Evolutionary conservation across 257 asterid species (phyloP).

Genomic region (Thymus mandschuricus): DNA sequence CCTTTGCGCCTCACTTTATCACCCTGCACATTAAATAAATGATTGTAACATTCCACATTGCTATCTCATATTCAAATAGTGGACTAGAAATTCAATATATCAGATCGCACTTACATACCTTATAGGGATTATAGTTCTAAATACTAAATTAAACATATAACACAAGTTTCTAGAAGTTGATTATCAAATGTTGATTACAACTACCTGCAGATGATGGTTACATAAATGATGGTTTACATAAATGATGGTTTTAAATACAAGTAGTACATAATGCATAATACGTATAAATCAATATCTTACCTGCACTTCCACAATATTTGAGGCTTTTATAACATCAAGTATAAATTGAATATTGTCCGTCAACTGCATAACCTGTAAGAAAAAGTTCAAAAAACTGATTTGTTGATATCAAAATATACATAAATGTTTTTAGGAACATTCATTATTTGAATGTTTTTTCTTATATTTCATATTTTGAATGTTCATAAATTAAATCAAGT

Average conservation of each 20-base stretch:
- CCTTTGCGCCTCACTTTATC: conserved; percentile 62
- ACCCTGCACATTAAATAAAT: conserved; percentile 45
- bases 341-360: conserved; percentile 68
- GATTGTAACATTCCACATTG: neutral
- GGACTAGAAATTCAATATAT: neutral
- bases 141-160: neutral
- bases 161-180: neutral
- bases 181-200: neutral
- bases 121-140: neutral
- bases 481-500: too few relatives aligned
- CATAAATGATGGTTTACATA: neutral
- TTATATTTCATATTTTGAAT: too few relatives aligned
- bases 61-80: neutral
- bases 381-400: too few relatives aligned
- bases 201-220: neutral
- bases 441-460: too few relatives aligned
- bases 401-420: too few relatives aligned
- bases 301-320: conserved; percentile 76
- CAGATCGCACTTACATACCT: neutral
- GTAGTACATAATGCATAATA: neutral
- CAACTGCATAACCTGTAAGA: conserved; percentile 54
- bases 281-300: conserved; percentile 30
- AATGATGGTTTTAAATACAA: neutral
- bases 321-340: conserved; percentile 53
- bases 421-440: too few relatives aligned